Evolutionary conservation across 2,329 filamentous ascomycete species (phyloP), one percentile per base, ranked within the genome.

Genomic region (Aspergillus sp.): DNA sequence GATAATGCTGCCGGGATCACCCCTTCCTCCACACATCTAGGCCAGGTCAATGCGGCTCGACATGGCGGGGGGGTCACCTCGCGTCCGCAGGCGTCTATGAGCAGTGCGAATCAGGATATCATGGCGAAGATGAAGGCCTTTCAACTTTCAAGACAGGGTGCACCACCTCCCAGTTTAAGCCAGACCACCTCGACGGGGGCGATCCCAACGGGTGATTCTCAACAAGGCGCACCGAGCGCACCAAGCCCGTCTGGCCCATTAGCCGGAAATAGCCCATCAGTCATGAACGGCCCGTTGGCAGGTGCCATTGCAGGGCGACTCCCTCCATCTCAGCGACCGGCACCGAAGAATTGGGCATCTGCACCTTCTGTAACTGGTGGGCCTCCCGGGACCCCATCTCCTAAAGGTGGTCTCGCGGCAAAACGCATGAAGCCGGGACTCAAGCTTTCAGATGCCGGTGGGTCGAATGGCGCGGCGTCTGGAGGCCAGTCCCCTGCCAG

Each of bases 11-110:
- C 62, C 5, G 62, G 66, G 56, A 92, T 96, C 85, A 90, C 85
- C 55, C 78, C 89, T 6, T 92, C 87, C n/a, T 96, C 92, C n/a
- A 95, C 89, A 26, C 87, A 90, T 41, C 80, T 93, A 4, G 91
- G 91, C 41, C 84, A 90, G 57, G 78, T 96, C 67, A 91, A 88
- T 73, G 84, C 85, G 48, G 86, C 85, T 39, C 79, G 86, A 62
- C 79, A 84, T 66, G 71, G 69, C 30, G 66, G 59, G n/a, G 61
- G 63, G 20, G 58, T 66, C 17, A 56, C 66, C 50, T 58, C 63
- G 36, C 71, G 67, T 15, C 66, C 63, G 5, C 66, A 66, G 11
- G 60, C 72, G 6, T 74, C 73, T 3, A 71, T 74, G 66, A 72
- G 71, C 39, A 62, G 66, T 32, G 64, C 66, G 43, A 72, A 84